phyloP scores from a whole-genome alignment of 441 rosid genomes.

The Croton setiger region DNA sequence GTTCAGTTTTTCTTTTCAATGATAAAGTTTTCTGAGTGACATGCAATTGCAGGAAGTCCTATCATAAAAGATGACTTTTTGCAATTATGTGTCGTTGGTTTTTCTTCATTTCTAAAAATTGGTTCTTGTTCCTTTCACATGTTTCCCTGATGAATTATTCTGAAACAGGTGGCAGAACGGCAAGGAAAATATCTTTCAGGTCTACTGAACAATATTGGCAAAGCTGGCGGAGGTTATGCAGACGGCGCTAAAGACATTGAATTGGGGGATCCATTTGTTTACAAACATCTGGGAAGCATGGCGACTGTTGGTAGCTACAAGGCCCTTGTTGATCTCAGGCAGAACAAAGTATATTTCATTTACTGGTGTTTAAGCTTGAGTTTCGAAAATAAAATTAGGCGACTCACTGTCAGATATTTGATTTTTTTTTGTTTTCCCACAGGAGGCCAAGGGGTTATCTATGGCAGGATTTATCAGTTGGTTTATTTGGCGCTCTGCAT shows the following conservation, averaged over 20 bases:
- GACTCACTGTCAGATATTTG: background rate
- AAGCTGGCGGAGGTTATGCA: constrained; percentile 69
- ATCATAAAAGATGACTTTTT: background rate
- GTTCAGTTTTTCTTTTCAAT: background rate
- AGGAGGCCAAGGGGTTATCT: constrained; percentile 77
- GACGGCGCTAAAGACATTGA: constrained; percentile 45
- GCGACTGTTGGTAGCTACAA: constrained; percentile 82
- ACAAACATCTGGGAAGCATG: constrained; percentile 93
- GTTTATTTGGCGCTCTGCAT: constrained; percentile 96
- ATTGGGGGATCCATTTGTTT: constrained; percentile 67
- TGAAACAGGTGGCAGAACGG: constrained; percentile 77
- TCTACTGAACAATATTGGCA: constrained; percentile 52
- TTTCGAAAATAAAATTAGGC: constrained; percentile 1
- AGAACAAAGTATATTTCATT: constrained; percentile 50
- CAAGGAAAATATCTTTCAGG: constrained; percentile 76
- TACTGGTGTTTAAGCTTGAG: constrained; percentile 4
- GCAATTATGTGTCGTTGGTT: background rate
- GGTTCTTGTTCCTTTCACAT: constrained; percentile 5
- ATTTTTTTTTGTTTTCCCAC: constrained; percentile 17
- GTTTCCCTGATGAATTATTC: background rate
- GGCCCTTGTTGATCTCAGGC: constrained; percentile 85
- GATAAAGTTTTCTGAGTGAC: background rate
- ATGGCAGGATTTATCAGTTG: constrained; percentile 78
- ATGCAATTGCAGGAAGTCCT: background rate
- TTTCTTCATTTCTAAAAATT: background rate